phyloP scores from a whole-genome alignment of 768 basidiomycete species.

The Dioszegia aurantiaca region DNA sequence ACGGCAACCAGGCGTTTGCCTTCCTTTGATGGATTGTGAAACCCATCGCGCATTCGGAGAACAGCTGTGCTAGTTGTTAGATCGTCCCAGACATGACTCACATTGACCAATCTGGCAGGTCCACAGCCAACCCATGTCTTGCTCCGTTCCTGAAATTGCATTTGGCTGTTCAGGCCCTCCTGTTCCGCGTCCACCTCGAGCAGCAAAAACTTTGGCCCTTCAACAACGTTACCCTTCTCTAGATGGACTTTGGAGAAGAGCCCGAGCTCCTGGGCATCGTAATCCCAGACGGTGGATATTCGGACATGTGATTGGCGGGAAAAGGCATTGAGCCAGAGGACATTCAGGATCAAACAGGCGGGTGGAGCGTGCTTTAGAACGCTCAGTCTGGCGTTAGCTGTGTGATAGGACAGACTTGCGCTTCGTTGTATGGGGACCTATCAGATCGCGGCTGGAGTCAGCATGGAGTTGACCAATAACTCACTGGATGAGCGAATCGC shows the following conservation, averaged over 20 bases:
- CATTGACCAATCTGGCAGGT: conserved; percentile 3
- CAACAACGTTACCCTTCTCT: background rate
- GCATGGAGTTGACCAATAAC: background rate
- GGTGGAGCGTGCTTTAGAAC: background rate
- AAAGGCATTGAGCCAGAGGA: background rate
- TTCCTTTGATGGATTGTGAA: background rate
- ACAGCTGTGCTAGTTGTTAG: conserved; percentile 8
- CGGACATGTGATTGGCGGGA: background rate
- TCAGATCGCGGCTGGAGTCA: background rate
- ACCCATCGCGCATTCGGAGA: conserved; percentile 2
- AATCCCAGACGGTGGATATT: background rate
- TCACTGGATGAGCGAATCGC: background rate
- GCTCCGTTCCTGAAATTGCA: conserved; percentile 1
- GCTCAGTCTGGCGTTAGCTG: background rate
- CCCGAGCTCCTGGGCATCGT: conserved; percentile 2
- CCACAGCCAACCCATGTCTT: conserved; percentile 7
- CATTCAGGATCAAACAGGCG: background rate
- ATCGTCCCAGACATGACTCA: background rate
- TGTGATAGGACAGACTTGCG: background rate
- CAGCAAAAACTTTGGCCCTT: background rate
- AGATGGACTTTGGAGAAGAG: background rate
- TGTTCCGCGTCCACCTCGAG: background rate
- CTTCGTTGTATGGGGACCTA: background rate
- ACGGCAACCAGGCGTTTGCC: background rate
- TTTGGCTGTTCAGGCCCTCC: background rate